phyloP scores from a whole-genome alignment of 2,329 filamentous ascomycete species.

The Trichoderma polysporum region DNA sequence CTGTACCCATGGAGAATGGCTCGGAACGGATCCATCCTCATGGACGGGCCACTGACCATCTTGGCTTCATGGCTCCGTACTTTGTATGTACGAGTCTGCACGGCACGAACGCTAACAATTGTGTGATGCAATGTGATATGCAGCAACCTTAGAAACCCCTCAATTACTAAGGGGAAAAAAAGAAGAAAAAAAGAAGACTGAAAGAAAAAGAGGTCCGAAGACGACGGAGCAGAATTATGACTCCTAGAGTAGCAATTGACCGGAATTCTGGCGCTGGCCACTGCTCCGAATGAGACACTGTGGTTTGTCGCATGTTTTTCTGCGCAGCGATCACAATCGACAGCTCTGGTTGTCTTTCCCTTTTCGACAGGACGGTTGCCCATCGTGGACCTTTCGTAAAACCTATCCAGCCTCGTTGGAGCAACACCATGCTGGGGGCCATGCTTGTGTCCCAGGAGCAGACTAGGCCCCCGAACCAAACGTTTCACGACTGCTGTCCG shows the following conservation, averaged over 20 bases:
- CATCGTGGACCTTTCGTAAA: neutral
- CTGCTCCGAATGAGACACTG: neutral
- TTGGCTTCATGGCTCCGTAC: constrained; percentile 13
- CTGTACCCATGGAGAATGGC: constrained; percentile 1
- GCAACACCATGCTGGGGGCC: neutral
- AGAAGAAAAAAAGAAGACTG: neutral
- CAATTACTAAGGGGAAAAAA: neutral
- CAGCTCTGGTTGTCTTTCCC: constrained; percentile 1
- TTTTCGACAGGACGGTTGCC: neutral
- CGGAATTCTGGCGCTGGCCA: neutral
- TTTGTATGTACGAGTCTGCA: neutral
- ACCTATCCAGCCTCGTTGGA: neutral
- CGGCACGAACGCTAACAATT: constrained; percentile 15
- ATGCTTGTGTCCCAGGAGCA: neutral
- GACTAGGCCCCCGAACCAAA: constrained; percentile 11
- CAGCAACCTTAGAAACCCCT: neutral
- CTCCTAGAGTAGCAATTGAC: neutral
- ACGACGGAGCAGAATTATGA: neutral
- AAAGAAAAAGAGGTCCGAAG: neutral
- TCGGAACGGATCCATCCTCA: constrained; percentile 2
- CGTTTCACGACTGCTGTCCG: constrained; percentile 20
- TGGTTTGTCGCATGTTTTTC: constrained; percentile 4
- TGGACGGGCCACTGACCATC: neutral
- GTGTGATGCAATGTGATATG: constrained; percentile 4
- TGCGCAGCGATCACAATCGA: constrained; percentile 3